Conservation (phyloP, 495 filamentous ascomycete species). For the Hyaloscypha variabilis region DNA sequence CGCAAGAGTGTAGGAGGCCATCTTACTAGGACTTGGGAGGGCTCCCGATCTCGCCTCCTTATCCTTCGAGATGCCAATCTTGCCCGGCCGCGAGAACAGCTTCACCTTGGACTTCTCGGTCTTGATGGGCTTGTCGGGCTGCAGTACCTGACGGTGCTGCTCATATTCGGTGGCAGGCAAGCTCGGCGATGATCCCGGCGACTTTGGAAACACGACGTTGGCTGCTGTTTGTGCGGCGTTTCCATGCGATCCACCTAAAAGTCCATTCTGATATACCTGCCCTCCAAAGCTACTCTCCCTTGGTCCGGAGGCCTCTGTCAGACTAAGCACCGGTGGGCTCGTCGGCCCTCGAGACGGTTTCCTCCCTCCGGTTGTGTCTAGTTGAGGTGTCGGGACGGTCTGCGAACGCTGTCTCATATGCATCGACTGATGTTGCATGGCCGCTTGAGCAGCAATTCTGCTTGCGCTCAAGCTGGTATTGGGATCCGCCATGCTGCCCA, state of each 20-base stretch:
- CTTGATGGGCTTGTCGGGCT: slow-evolving; percentile 67
- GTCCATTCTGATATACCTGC: slow-evolving; percentile 66
- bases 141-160: slow-evolving; percentile 9
- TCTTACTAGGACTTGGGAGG: slow-evolving; percentile 81
- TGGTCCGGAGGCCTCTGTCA: slow-evolving; percentile 56
- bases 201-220: slow-evolving; percentile 81
- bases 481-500: slow-evolving; percentile 36
- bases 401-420: slow-evolving; percentile 71
- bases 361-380: slow-evolving; percentile 34
- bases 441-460: slow-evolving; percentile 88
- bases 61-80: slow-evolving; percentile 76
- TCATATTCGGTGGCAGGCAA: slow-evolving; percentile 37
- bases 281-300: slow-evolving; percentile 53
- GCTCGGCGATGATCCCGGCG: slow-evolving; percentile 52
- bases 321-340: slow-evolving; percentile 57
- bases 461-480: slow-evolving; percentile 66
- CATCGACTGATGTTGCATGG: slow-evolving; percentile 71
- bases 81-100: slow-evolving; percentile 87
- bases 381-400: slow-evolving; percentile 57
- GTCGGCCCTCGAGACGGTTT: slow-evolving; percentile 28
- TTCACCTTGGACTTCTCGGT: slow-evolving; percentile 88
- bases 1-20: slow-evolving; percentile 54
- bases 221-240: slow-evolving; percentile 80
- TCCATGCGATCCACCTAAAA: slow-evolving; percentile 60
- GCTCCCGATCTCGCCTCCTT: slow-evolving; percentile 71